Conservation (phyloP, 192 early-diverging fungal species). For the Umbelopsis isabellina region DNA sequence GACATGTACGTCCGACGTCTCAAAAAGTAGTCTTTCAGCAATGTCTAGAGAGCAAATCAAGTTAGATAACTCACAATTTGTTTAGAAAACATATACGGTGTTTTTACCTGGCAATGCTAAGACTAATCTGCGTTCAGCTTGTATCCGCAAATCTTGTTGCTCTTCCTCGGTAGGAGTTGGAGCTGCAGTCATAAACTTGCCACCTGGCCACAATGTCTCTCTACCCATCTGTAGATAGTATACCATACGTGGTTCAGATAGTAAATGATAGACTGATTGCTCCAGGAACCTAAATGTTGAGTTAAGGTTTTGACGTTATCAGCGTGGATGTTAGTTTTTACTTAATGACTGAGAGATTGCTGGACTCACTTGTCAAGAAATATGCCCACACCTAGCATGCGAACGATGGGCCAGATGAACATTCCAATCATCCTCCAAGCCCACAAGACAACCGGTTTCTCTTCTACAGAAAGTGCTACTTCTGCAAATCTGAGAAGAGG, state of each 20-base stretch:
- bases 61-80: neutral
- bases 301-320: neutral
- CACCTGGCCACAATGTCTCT: slow-evolving; percentile 53
- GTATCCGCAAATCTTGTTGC: slow-evolving; percentile 39
- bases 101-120: slow-evolving; percentile 48
- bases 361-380: slow-evolving; percentile 51
- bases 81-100: neutral
- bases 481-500: slow-evolving; percentile 37
- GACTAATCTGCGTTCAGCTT: slow-evolving; percentile 47
- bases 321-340: neutral
- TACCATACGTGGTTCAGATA: slow-evolving; percentile 50
- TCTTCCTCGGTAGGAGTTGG: slow-evolving; percentile 42
- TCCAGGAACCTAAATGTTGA: slow-evolving; percentile 46
- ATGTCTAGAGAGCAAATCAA: slow-evolving; percentile 11
- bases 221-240: slow-evolving; percentile 51
- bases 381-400: slow-evolving; percentile 46
- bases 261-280: slow-evolving; percentile 49
- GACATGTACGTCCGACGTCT: slow-evolving; percentile 32
- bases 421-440: slow-evolving; percentile 53
- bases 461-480: slow-evolving; percentile 45
- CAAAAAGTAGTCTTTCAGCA: slow-evolving; percentile 29
- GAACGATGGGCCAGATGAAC: slow-evolving; percentile 49
- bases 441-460: slow-evolving; percentile 44
- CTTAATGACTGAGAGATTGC: neutral
- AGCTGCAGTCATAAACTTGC: slow-evolving; percentile 42